Base-by-base conservation (phyloP, 345 rosid species). In the Rhodomyrtus tomentosa region DNA sequence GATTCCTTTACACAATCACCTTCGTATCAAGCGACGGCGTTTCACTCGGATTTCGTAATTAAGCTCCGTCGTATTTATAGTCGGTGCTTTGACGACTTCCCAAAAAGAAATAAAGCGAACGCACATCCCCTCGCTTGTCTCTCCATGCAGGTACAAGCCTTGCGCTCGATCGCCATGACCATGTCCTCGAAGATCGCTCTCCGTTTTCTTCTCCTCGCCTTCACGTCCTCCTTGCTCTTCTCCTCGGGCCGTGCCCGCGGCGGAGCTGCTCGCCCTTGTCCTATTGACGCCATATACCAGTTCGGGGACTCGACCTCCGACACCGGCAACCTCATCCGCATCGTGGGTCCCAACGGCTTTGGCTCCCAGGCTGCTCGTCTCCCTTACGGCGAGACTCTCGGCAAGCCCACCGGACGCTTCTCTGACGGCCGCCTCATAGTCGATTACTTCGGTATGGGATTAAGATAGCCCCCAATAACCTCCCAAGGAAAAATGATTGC, bases 241-340 rank as follows among this genome's bases (percentile, higher is more conserved):
- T 58, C 82, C 80, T 9, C 74, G 51, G 53, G 80, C 80, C 55
- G 83, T 32, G 56, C 53, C 62, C 84, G n/a, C 25, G 15, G 55
- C 72, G 16, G 7, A 40, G 49, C 84, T 53, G 79, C 79, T 36
- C 79, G 21, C 11, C 27, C 40, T 22, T 48, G 85, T 20, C 32
- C 27, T 27, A 80, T 85, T 56, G 16, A 56, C 14, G 62, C 72
- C 53, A 52, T 85, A n/a, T 85, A 85, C 55, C 83, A 85, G 80
- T 81, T 85, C 15, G 80, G 86, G 2, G 86, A 55, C 86, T 85
- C 86, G 18, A 81, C 79, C 56, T 45, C 86, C 11, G 86, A 85
- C 79, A 81, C 83, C 56, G 86, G 86, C 45, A 80, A 85, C 81
- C 32, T 85, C 49, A 80, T 85, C 36, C 86, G 54, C 42, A 53